phyloP scores from a whole-genome alignment of 164 flowering plant genomes.

The Kingdonia uniflora region DNA sequence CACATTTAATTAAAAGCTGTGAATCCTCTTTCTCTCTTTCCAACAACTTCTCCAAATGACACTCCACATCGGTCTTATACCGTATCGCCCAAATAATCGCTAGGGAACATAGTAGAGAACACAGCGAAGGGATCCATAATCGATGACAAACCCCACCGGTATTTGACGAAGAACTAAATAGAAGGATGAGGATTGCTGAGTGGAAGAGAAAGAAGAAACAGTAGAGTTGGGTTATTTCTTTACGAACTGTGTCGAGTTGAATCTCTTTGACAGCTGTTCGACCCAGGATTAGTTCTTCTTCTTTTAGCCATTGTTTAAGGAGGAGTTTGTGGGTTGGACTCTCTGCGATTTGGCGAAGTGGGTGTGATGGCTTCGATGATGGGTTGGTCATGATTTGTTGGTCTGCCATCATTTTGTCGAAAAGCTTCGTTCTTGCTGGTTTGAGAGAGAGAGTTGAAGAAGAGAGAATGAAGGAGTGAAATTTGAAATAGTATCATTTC shows the following conservation, averaged over 20 bases:
- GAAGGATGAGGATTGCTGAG: constrained; percentile 53
- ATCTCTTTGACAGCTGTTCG: constrained; percentile 68
- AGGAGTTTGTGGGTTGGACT: constrained; percentile 95
- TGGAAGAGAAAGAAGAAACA: constrained; percentile 87
- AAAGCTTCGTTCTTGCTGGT: too few species aligned
- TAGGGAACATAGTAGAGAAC: constrained; percentile 59
- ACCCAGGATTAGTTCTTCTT: constrained; percentile 67
- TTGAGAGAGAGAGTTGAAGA: too few species aligned
- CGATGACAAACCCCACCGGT: constrained; percentile 32
- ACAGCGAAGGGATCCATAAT: constrained; percentile 79
- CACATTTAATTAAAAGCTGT: constrained; percentile 64
- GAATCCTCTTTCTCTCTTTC: constrained; percentile 82
- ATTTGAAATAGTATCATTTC: too few species aligned
- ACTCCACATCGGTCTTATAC: constrained; percentile 71
- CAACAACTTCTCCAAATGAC: constrained; percentile 65
- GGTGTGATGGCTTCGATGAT: too few species aligned
- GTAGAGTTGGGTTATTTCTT: constrained; percentile 73
- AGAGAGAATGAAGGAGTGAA: too few species aligned
- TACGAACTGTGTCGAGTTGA: constrained; percentile 68
- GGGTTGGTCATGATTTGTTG: too few species aligned
- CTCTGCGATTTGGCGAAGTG: too few species aligned
- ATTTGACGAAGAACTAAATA: constrained; percentile 35
- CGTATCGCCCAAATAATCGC: constrained; percentile 82
- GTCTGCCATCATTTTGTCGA: too few species aligned
- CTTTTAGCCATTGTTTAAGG: constrained; percentile 36